Percentiles rank a stretch among this genome's conserved stretches.
phyloP scores from a whole-genome alignment of 2,329 filamentous ascomycete genomes.

The Emergomyces orientalis region DNA sequence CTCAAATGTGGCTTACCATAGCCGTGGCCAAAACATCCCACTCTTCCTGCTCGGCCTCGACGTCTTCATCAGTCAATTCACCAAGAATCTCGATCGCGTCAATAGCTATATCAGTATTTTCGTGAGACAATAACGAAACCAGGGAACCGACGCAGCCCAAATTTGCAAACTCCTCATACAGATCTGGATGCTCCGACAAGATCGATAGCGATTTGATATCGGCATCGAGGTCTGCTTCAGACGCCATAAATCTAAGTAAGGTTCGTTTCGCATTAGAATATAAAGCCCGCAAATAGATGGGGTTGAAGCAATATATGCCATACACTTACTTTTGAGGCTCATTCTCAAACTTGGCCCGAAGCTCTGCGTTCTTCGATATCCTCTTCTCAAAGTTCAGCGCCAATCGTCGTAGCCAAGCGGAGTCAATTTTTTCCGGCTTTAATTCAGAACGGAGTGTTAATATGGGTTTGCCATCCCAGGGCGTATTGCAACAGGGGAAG shows the following conservation, averaged over 20 bases:
- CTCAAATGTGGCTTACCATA: conserved; percentile 34
- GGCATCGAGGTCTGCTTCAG: conserved; percentile 80
- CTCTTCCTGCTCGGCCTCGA: conserved; percentile 66
- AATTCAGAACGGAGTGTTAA: not conserved
- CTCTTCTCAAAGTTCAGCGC: conserved; percentile 80
- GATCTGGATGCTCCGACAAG: conserved; percentile 72
- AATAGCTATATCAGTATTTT: conserved; percentile 95
- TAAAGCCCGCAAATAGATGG: not conserved
- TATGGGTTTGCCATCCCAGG: not conserved
- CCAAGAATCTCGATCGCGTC: conserved; percentile 79
- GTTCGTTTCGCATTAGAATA: conserved; percentile 16
- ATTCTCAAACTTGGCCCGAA: conserved; percentile 73
- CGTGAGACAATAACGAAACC: conserved; percentile 76
- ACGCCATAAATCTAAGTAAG: conserved; percentile 54
- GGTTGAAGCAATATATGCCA: not conserved
- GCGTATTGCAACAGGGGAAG: not conserved
- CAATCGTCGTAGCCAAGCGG: conserved; percentile 70
- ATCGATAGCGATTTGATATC: conserved; percentile 82
- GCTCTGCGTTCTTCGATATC: conserved; percentile 81
- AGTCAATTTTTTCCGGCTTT: conserved; percentile 66
- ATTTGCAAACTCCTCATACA: conserved; percentile 72
- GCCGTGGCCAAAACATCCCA: conserved; percentile 66
- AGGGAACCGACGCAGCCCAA: conserved; percentile 64
- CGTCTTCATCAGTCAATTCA: conserved; percentile 90
- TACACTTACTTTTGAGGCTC: conserved; percentile 59